Base-by-base conservation (phyloP, 2,329 filamentous ascomycete genomes). In the Tricladium varicosporioides region DNA sequence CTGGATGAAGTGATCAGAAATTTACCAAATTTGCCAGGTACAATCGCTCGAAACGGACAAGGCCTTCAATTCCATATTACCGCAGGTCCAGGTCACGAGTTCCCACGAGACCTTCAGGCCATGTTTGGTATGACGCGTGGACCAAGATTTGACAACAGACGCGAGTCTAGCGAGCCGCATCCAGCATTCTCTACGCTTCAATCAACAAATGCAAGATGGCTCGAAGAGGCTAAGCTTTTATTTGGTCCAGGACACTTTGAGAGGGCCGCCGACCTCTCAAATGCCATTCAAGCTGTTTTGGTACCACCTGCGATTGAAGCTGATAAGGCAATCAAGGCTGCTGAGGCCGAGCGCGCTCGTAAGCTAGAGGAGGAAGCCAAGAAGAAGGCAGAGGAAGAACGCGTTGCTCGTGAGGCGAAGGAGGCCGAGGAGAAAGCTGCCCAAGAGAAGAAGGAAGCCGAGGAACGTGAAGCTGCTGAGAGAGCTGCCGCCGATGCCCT, bases 201-300 rank as follows among this genome's bases (percentile, higher is more conserved):
- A 40, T 79, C 83, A 8, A 97, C 94, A 1, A 78, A 81, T 54
- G 80, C 82, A 53, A 87, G 94, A 60, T 99, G 95, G 87, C 84
- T 89, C 69, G 91, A 97, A 69, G 95, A 97, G 72, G 87, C 92
- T 8, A 86, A 88, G 61, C 86, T 99, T 71, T 80, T 97, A 0
- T 97, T 94, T 72, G 89, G 89, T 22, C 74, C 78, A 18, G 79
- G 75, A 49, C 82, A 87, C 52, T 70, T 82, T 2, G 92, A 96
- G 49, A 89, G 89, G 69, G 82, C 86, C 2, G 78, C 82, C 59
- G 83, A 83, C 53, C 78, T 96, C 14, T 75, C 87, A 61, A 87
- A 83, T 63, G 81, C 84, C 1, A 81, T 99, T 22, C 77, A 91
- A 43, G 86, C 84, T 46, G 75, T 85, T 43, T 81, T 99, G 60